Base-by-base conservation (phyloP, 78 protist species). In the Cavenderia fasciculata region DNA sequence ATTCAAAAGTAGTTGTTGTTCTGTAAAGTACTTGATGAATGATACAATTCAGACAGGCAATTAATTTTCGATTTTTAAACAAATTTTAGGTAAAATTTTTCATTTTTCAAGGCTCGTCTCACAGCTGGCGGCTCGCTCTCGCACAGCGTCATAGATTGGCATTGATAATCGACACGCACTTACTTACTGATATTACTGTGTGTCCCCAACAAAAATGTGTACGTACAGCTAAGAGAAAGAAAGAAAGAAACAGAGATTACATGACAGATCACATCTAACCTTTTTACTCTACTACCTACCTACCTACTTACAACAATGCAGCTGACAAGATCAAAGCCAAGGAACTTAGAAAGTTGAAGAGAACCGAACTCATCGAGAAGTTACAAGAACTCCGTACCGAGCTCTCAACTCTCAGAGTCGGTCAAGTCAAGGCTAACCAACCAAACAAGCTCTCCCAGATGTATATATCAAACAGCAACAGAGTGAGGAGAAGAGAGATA, bases 271-370 rank as follows among this genome's bases (percentile, higher is more conserved):
- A 10, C 5, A 19, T 47, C 76, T 49, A 19, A 23, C 1, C 27
- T 27, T 36, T 57, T 3, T 57, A 10, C 34, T 27, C 63, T 57
- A 21, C 27, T 57, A 7, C 33, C 34, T 5, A 27, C 63, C 27
- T 25, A 7, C 6, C 6, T 52, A 3, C 10, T 4, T 10, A 4
- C 59, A 23, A 57, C 19, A 40, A n/a, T 16, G 49, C 40, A 82
- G 90, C 90, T 74, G 90, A 82, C 65, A 82, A 82, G 62, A 82
- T 71, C 75, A 82, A 69, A 49, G 90, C 90, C 43, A 33, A 52
- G 52, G 90, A 82, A 82, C 74, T 82, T 46, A 82, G 90, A 82
- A 38, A 70, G 54, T 59, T 68, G 57, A 82, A 82, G 77, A 82
- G 68, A 46, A 27, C 54, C 46, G 77, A 82, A 56, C 68, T 82